Evolutionary conservation across 2,329 filamentous ascomycete species (phyloP), one percentile per base, ranked within the genome.

Genomic region (Dactylellina drechsleri): DNA sequence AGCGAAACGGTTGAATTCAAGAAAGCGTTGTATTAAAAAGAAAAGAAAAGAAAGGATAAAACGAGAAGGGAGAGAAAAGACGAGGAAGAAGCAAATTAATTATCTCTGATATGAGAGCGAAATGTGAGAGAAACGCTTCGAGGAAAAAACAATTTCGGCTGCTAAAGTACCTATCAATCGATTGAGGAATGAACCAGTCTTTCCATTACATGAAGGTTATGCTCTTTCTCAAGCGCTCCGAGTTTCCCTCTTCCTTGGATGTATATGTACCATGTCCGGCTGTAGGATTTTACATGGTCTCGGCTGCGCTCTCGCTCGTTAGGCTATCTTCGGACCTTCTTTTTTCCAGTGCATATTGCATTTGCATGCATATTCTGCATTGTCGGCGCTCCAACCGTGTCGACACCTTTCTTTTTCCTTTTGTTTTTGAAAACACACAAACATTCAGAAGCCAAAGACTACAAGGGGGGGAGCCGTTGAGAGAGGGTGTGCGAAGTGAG

Each of bases 301-400:
- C 61, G 67, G 60, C 67, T 72, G 67, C 61, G 70, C 61, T 61
- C 64, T 74, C 70, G 70, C 62, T 74, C 70, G 70, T 74, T 74
- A 74, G 70, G 62, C 52, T 74, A 74, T 64, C 70, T 31, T 74
- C 70, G 70, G 70, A 74, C 70, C 70, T 74, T 74, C 70, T 61
- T 74, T 74, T 74, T 74, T 74, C 70, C 70, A 64, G 52, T 67
- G 40, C 70, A 67, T 18, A 59, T 60, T 66, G 67, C 67, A 73
- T 66, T 67, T 72, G 60, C 67, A 65, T 66, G 70, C 70, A 64
- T 61, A 43, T 45, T 57, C 57, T 64, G 52, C 70, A 58, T 16
- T 52, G 7, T 62, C 62, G 52, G 62, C 70, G 70, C 65, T 67
- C 57, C 50, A 74, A 58, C 57, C 62, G 43, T 67, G 43, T 65